Evolutionary conservation across 2,329 filamentous ascomycete species (phyloP).

Genomic region (Lasiodiplodia theobromae): DNA sequence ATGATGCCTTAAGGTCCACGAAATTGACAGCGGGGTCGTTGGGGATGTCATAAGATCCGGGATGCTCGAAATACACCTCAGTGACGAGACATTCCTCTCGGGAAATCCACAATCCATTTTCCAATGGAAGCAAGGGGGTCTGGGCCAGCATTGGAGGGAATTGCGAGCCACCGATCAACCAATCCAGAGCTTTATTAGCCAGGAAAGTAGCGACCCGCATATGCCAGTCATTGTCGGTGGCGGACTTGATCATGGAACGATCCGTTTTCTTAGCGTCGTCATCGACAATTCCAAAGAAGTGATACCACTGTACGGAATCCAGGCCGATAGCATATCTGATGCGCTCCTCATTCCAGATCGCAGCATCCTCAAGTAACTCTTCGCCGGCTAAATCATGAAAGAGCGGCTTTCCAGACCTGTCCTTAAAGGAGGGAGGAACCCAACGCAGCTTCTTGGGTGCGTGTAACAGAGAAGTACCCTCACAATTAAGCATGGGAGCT

Average conservation of each 20-base stretch:
- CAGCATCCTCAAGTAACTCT: background rate
- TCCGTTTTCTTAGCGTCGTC: background rate
- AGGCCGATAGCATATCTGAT: background rate
- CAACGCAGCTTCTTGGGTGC: background rate
- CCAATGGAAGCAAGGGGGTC: background rate
- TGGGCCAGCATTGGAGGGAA: background rate
- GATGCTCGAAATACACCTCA: slow-evolving; percentile 52
- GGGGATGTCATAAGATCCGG: background rate
- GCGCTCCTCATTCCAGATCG: background rate
- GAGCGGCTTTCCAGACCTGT: background rate
- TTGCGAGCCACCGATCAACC: background rate
- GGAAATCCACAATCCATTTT: background rate
- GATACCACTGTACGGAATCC: background rate
- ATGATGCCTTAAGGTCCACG: background rate
- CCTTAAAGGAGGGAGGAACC: background rate
- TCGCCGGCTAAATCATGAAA: background rate
- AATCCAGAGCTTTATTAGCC: background rate
- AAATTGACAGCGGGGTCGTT: background rate
- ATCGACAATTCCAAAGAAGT: background rate
- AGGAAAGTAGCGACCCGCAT: background rate
- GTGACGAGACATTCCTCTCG: slow-evolving; percentile 36
- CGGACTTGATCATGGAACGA: background rate
- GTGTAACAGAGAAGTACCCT: background rate
- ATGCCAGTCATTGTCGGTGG: background rate
- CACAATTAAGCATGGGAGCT: background rate